Percentiles rank a stretch among this genome's conserved stretches.
Evolutionary conservation across 345 rosid species (phyloP).

Genomic region (Raphanus sativus): DNA sequence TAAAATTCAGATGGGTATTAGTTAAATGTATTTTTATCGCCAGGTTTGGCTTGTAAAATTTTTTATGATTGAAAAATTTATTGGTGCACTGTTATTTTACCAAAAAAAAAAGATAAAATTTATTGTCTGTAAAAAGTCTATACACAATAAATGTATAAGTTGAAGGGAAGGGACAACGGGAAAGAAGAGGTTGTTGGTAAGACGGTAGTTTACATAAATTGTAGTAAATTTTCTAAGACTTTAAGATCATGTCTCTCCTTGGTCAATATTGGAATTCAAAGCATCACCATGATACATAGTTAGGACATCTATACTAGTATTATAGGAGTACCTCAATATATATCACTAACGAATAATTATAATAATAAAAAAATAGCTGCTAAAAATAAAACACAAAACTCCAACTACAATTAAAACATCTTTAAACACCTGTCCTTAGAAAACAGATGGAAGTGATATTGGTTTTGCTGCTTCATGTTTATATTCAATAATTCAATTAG

Average conservation of each 20-base stretch:
- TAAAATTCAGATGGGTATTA: neutral
- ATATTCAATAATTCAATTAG: too few species aligned
- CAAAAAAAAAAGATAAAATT: neutral
- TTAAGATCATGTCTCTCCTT: constrained; percentile 6
- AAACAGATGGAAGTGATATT: neutral
- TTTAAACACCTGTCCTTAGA: neutral
- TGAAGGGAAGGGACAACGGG: neutral
- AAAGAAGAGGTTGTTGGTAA: constrained; percentile 9
- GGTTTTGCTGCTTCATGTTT: too few species aligned
- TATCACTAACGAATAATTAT: neutral
- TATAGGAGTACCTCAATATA: neutral
- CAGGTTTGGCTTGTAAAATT: neutral
- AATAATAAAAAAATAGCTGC: neutral
- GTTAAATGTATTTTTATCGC: neutral
- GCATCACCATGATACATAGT: neutral
- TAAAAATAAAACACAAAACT: neutral
- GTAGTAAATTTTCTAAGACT: neutral
- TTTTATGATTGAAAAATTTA: neutral
- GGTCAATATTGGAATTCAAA: constrained; percentile 12
- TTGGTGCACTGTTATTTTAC: neutral
- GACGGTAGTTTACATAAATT: constrained; percentile 24
- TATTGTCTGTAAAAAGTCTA: neutral
- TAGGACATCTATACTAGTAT: neutral
- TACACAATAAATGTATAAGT: neutral
- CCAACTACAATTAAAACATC: neutral